These are phyloP conservation scores for Colletotrichum phormii DNA, from an alignment of 2,329 filamentous ascomycete genomes.

Conservation along the genomic window DNA sequence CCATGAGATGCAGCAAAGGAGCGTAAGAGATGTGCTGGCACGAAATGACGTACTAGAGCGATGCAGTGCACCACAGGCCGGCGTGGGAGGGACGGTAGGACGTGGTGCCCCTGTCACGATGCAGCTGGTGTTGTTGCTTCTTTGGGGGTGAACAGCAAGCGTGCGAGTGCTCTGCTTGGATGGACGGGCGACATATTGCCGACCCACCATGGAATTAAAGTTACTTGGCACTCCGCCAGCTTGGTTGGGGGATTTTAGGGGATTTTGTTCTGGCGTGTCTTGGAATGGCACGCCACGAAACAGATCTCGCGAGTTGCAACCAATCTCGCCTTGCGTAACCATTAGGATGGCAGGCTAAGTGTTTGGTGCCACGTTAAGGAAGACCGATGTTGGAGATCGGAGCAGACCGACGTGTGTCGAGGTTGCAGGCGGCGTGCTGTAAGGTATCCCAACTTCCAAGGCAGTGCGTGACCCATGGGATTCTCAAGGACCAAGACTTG, in stretches of 20 bases:
- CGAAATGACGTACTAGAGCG: constrained; percentile 29
- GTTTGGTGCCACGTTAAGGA: constrained; percentile 1
- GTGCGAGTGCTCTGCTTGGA: constrained; percentile 16
- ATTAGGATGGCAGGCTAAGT: neutral
- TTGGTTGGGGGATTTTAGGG: constrained; percentile 26
- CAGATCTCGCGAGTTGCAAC: constrained; percentile 24
- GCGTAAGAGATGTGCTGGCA: constrained; percentile 31
- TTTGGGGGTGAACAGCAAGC: constrained; percentile 1
- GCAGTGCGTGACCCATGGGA: neutral
- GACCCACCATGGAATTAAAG: constrained; percentile 33
- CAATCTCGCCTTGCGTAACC: constrained; percentile 11
- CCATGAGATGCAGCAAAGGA: constrained; percentile 23
- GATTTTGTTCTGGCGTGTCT: constrained; percentile 26
- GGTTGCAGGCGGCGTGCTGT: neutral
- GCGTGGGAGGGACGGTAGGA: neutral
- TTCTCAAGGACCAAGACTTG: neutral
- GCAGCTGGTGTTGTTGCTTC: constrained; percentile 12
- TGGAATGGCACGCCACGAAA: constrained; percentile 33
- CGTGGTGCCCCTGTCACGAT: constrained; percentile 22
- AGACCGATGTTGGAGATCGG: neutral
- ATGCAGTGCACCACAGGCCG: neutral
- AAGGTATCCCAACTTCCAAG: constrained; percentile 1
- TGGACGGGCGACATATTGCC: neutral
- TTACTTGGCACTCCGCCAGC: constrained; percentile 36
- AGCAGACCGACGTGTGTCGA: neutral